Base-by-base conservation (phyloP, 176 grass and related monocot genomes). In the Carex myosuroides region DNA sequence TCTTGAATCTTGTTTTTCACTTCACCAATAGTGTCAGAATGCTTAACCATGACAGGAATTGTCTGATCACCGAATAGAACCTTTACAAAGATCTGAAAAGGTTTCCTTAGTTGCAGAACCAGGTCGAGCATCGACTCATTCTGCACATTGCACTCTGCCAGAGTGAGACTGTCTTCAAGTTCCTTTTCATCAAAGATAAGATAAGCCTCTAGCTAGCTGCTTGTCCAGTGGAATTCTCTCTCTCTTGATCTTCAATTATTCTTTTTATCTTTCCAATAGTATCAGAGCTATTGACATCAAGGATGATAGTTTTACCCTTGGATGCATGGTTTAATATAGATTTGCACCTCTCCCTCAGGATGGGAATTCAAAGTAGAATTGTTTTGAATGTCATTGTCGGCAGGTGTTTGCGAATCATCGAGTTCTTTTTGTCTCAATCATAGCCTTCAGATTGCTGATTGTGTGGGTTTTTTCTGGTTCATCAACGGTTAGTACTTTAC, bases 1-100 rank as follows among this genome's bases (percentile, higher is more conserved):
- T 67, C 68, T 39, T 84, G 35, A 16, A 84, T 76, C 58, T 84
- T 84, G 6, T 16, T 20, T 64, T 87, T 87, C 0, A 84, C 57
- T 39, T 50, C 83, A 18, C 54, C 68, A 50, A 87, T 64, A 32
- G 33, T 87, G 41, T 66, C 80, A 11, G 42, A 66, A 57, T 39
- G 48, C 62, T 90, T 60, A 21, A 86, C 75, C 70, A 48, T 39
- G 24, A 20, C 3, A 20, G 2, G 26, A 20, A 29, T 5, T 1
- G 64, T 68, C 12, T 13, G n/a, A n/a, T n/a, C 32, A 18, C 64
- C 64, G 21, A 2, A 0, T 41, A 46, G 32, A 6, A 8, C n/a
- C 41, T 72, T 46, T 10, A 72, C 69, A 41, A 72, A 46, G 1
- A 72, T 72, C 30, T 72, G 69, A 24, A 72, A 17, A 41, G 1